Evolutionary conservation across 176 grass and related monocot genomes (phyloP).

Genomic region (Phyllostachys edulis): DNA sequence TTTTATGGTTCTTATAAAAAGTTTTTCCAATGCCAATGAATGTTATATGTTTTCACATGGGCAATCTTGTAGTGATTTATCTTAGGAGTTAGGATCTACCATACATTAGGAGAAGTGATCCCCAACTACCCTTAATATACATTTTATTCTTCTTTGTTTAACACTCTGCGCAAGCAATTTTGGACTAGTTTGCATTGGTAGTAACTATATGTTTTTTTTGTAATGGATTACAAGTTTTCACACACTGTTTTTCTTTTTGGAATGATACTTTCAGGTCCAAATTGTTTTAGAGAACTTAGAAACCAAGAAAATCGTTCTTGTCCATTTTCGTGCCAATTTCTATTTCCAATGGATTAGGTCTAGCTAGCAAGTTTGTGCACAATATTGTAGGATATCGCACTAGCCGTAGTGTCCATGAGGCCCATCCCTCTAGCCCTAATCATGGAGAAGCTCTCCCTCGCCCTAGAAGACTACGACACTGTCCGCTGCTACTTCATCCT

Average conservation of each 20-base stretch:
- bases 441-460: conserved; percentile 94
- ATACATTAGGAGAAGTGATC: conserved; percentile 3
- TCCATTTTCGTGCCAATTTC: conserved; percentile 49
- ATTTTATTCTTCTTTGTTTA: neutral
- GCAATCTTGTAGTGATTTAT: neutral
- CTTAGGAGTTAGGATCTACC: neutral
- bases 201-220: neutral
- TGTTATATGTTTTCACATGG: conserved; percentile 6
- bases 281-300: conserved; percentile 80
- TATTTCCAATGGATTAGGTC: too few species aligned
- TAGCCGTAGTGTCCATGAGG: conserved; percentile 72
- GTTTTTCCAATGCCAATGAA: neutral
- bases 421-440: conserved; percentile 81
- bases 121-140: neutral
- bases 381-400: conserved; percentile 83
- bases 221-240: neutral
- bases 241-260: neutral
- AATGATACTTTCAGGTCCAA: conserved; percentile 47
- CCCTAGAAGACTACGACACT: conserved; percentile 55
- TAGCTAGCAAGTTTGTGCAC: too few species aligned
- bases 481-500: conserved; percentile 79
- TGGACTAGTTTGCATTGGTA: neutral
- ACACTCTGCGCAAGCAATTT: neutral
- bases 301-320: conserved; percentile 90
- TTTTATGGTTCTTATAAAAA: neutral